Percentiles rank a stretch among this genome's conserved stretches.
These are phyloP conservation scores for Rhinocladiella mackenziei DNA, from an alignment of 2,329 filamentous ascomycete species.

Conservation along the genomic window DNA sequence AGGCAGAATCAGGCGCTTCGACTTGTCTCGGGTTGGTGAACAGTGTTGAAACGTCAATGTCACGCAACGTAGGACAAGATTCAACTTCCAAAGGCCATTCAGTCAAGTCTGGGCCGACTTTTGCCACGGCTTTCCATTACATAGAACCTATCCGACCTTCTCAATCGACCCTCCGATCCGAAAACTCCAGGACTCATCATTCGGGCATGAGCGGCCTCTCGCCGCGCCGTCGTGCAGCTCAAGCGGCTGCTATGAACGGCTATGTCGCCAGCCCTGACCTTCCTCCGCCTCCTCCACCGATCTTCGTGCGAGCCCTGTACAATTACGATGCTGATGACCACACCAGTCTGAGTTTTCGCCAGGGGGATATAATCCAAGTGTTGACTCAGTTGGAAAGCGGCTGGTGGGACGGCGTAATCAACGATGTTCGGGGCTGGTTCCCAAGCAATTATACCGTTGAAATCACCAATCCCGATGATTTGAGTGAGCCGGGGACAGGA, in stretches of 20 bases:
- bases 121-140: conserved; percentile 42
- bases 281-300: conserved; percentile 42
- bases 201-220: conserved; percentile 25
- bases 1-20: conserved; percentile 14
- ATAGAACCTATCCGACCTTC: conserved; percentile 32
- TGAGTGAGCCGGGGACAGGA: conserved; percentile 40
- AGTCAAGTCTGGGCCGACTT: conserved; percentile 23
- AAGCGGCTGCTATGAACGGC: conserved; percentile 45
- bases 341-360: conserved; percentile 92
- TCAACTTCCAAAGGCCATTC: conserved; percentile 13
- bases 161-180: conserved; percentile 13
- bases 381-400: conserved; percentile 97
- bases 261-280: conserved; percentile 46
- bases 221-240: conserved; percentile 28
- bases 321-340: conserved; percentile 97
- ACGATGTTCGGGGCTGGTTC: conserved; percentile 96
- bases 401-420: conserved; percentile 99
- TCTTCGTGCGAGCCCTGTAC: conserved; percentile 94
- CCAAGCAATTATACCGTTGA: conserved; percentile 97
- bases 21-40: conserved; percentile 4
- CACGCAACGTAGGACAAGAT: conserved; percentile 22
- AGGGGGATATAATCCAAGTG: conserved; percentile 96
- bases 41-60: conserved; percentile 18
- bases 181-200: conserved; percentile 10
- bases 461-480: conserved; percentile 67